Evolutionary conservation across 305 asterid genomes (phyloP).

Genomic region (Solanum hybrid): DNA sequence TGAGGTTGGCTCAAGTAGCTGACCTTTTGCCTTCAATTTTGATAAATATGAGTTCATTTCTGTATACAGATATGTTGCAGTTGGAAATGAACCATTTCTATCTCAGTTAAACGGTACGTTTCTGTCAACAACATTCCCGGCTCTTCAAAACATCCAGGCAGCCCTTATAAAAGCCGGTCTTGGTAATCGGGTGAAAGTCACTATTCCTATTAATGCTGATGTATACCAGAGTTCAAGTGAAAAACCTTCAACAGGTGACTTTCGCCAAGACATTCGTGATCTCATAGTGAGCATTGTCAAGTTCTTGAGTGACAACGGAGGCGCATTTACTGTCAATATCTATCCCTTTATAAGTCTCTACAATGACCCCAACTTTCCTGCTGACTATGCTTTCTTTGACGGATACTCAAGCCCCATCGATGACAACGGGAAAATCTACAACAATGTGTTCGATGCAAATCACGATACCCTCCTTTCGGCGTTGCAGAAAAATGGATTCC

Average conservation of each 20-base stretch:
- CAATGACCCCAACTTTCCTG: conserved; percentile 60
- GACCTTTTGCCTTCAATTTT: not conserved
- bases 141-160: conserved; percentile 80
- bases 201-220: conserved; percentile 77
- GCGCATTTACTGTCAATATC: conserved; percentile 83
- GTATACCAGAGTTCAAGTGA: conserved; percentile 57
- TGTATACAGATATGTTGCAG: conserved; percentile 79
- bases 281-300: conserved; percentile 49
- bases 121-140: conserved; percentile 54
- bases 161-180: conserved; percentile 90
- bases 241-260: conserved; percentile 78
- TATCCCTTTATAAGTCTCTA: conserved; percentile 89
- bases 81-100: conserved; percentile 89
- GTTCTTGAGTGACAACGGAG: conserved; percentile 59
- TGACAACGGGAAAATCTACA: conserved; percentile 73
- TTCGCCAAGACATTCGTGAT: conserved; percentile 51
- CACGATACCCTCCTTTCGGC: conserved; percentile 83
- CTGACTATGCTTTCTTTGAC: conserved; percentile 85
- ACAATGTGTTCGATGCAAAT: conserved; percentile 81
- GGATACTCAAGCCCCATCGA: conserved; percentile 56
- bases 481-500: conserved; percentile 58
- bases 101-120: conserved; percentile 57
- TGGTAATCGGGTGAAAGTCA: conserved; percentile 59
- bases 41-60: not conserved
- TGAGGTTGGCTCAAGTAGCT: not conserved